Percentiles rank a stretch among this genome's conserved stretches.
phyloP scores from a whole-genome alignment of 257 asterid species.

The Plantago ovata region DNA sequence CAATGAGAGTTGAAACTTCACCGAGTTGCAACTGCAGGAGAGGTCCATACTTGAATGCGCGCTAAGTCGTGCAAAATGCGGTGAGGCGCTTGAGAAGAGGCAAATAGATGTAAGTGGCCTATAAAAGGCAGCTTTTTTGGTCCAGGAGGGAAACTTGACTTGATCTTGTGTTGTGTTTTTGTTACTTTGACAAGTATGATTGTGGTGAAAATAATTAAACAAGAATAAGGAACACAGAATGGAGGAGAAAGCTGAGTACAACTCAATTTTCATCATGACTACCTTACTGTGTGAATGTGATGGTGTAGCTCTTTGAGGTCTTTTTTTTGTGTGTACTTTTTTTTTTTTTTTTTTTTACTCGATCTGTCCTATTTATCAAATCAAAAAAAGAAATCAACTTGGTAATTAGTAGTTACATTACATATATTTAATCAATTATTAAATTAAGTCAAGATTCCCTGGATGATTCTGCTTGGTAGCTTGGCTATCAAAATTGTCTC shows the following conservation, averaged over 20 bases:
- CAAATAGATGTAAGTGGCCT: conserved; percentile 23
- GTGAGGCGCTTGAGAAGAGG: conserved; percentile 17
- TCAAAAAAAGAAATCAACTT: no score
- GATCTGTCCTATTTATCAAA: no score
- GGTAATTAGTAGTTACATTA: no score
- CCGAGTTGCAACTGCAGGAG: conserved; percentile 29
- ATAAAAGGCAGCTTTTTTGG: conserved; percentile 21
- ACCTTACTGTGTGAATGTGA: no score
- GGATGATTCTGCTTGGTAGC: no score
- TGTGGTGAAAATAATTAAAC: no score
- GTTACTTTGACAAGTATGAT: background rate
- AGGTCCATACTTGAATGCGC: conserved; percentile 18
- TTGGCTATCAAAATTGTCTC: no score
- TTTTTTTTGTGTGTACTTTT: no score
- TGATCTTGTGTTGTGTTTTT: background rate
- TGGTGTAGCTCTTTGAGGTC: no score
- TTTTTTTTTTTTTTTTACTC: no score
- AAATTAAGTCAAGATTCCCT: no score
- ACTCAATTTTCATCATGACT: background rate
- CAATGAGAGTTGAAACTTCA: conserved; percentile 3
- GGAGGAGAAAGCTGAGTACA: background rate
- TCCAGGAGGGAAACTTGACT: background rate
- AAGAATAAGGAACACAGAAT: background rate
- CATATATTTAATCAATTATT: no score
- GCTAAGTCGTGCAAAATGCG: conserved; percentile 18